Evolutionary conservation across 2,329 filamentous ascomycete species (phyloP), one percentile per base, ranked within the genome.

Genomic region (Colletotrichum cuscutae): DNA sequence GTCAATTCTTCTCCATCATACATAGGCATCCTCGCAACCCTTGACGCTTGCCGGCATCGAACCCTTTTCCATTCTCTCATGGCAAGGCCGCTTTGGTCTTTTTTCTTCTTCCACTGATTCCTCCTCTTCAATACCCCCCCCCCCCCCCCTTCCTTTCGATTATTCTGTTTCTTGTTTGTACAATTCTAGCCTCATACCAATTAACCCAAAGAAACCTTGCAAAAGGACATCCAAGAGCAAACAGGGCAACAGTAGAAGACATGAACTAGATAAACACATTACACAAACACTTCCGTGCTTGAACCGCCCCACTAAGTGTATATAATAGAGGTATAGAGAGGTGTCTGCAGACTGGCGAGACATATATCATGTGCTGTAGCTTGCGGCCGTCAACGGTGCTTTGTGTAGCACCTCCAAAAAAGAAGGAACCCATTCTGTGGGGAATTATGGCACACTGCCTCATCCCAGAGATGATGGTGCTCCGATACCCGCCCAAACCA

Each of bases 201-300:
- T 22, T 28, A 9, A 32, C 65, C 46, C 42, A 12, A 28, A 37
- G 58, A 37, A 24, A 28, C 30, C 58, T 19, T 32, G 24, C n/a
- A 42, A 28, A 26, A 42, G 59, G 12, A 46, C n/a, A 57, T 46
- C 52, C 30, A 8, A 46, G 12, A 19, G 53, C 22, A 28, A 28
- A 19, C 53, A 35, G 30, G n/a, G 32, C 46, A 5, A 54, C 8
- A 57, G 56, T 15, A 42, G 56, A 63, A 24, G 52, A 32, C 11
- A 59, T 59, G 13, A 59, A 69, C 65, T 64, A 69, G 26, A 64
- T 72, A 64, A n/a, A 72, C 61, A 72, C 70, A 72, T 69, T 72
- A 72, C 24, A 30, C 59, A 69, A 64, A 35, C 42, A 64, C 54
- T 69, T 69, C 26, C 28, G 42, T 69, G 53, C 65, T 72, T 69